Base-by-base conservation (phyloP, 2,329 filamentous ascomycete genomes). In the Drechslerella dactyloides region DNA sequence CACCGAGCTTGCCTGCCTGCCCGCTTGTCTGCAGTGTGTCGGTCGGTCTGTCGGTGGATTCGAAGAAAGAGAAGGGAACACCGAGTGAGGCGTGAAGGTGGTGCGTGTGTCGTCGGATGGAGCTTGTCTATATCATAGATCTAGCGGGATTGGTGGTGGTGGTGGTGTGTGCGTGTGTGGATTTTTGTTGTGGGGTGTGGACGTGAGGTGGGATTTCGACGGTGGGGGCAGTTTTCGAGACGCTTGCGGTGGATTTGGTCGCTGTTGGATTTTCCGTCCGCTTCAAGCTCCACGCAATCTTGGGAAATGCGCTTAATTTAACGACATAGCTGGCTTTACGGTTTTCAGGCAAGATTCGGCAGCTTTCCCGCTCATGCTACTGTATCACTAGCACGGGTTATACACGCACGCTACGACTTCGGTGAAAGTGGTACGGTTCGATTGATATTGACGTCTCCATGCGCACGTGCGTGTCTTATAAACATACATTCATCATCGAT, bases 1-100 rank as follows among this genome's bases (percentile, higher is more conserved):
- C 27, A 53, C 60, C 48, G 50, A 53, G 60, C 24, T 23, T 17
- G 8, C 27, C 27, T 8, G 42, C 42, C 46, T 33, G 33, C 56
- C 46, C 35, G 40, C 44, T 55, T n/a, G 57, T 60, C 68, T 60
- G 51, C 40, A 42, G 24, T 55, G 42, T 54, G 33, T 15, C 37
- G 37, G n/a, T 15, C 3, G 37, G 15, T 4, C 11, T 4, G 11
- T 5, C 13, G 2, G n/a, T 15, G 37, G n/a, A 15, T 4, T 17
- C 3, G 40, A 17, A 17, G 13, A 13, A 44, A 17, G 13, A 13
- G 13, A 17, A 44, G 40, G 17, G 13, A 17, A 15, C 3, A 17
- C n/a, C n/a, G n/a, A n/a, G n/a, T n/a, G 13, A 13, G 40, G 40
- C 15, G 17, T 5, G 13, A 44, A 44, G 40, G 13, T 44, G 40